Evolutionary conservation across 1,284 basidiomycete species (phyloP).

Genomic region (Apiotrichum veenhuisii): DNA sequence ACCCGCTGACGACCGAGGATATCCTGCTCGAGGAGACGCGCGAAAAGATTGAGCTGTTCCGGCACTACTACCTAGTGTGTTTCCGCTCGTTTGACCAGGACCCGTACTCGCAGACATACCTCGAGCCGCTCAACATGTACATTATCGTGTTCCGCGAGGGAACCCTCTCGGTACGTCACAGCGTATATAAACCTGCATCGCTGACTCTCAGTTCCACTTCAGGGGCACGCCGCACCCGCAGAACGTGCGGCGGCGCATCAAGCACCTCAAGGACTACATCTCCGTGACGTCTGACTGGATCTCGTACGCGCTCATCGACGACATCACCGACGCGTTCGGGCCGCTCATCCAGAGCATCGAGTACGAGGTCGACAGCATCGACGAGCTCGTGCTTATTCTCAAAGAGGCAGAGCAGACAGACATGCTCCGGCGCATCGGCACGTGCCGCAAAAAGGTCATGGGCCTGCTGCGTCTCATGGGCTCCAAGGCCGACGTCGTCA

Average conservation of each 20-base stretch:
- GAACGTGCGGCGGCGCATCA: constrained; percentile 95
- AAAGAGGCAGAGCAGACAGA: constrained; percentile 80
- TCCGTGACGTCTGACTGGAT: constrained; percentile 99
- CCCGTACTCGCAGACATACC: constrained; percentile 91
- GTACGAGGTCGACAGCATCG: constrained; percentile 98
- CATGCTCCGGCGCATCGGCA: constrained; percentile 84
- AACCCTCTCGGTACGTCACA: constrained; percentile 72
- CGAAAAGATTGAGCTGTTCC: constrained; percentile 98
- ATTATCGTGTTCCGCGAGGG: constrained; percentile 98
- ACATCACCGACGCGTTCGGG: constrained; percentile 99
- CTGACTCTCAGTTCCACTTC: constrained; percentile 78
- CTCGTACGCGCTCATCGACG: constrained; percentile 98
- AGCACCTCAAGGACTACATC: constrained; percentile 99
- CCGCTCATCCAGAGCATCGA: constrained; percentile 98
- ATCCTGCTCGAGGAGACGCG: constrained; percentile 99
- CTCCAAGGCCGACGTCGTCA: constrained; percentile 99
- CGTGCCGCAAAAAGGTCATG: constrained; percentile 99
- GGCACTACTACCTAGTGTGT: constrained; percentile 98
- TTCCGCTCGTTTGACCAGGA: constrained; percentile 99
- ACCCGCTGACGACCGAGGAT: constrained; percentile 98
- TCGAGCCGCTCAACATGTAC: constrained; percentile 99
- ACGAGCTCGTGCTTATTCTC: constrained; percentile 94
- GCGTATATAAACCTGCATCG: neutral
- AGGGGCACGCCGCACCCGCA: constrained; percentile 94
- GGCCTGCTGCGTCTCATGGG: constrained; percentile 91